Percentiles rank a stretch among this genome's conserved stretches.
Evolutionary conservation across 176 grass and related monocot species (phyloP).

Genomic region (Musa troglodytarum): DNA sequence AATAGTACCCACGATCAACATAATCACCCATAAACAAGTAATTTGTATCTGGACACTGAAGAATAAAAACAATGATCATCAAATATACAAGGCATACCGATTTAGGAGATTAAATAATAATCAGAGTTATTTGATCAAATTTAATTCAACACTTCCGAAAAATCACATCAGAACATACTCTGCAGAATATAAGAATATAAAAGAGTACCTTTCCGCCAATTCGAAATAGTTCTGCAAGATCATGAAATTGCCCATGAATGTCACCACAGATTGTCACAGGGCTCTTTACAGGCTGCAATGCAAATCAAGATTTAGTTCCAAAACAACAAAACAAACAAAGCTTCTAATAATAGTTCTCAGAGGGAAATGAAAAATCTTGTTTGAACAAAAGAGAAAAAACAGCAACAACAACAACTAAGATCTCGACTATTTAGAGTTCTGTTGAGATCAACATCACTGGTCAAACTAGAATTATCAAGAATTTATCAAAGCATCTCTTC

Average conservation of each 20-base stretch:
- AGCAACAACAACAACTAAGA: neutral
- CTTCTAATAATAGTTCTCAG: neutral
- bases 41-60: conserved; percentile 3
- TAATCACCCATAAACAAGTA: conserved; percentile 1
- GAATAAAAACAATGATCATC: neutral
- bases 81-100: neutral
- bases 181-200: neutral
- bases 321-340: neutral
- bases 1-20: neutral
- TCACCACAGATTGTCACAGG: conserved; percentile 17
- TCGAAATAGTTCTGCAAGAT: conserved; percentile 6
- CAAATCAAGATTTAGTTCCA: neutral
- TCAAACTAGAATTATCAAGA: too few relatives aligned
- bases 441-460: too few relatives aligned
- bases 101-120: too few relatives aligned
- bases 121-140: too few relatives aligned
- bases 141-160: too few relatives aligned
- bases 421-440: neutral
- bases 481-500: too few relatives aligned
- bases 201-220: neutral
- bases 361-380: neutral
- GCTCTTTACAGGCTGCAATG: conserved; percentile 18
- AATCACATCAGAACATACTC: too few relatives aligned
- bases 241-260: conserved; percentile 22
- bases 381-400: too few relatives aligned